Evolutionary conservation across 1,139 yeast species (phyloP).

Genomic region (Scheffersomyces stambukii): DNA sequence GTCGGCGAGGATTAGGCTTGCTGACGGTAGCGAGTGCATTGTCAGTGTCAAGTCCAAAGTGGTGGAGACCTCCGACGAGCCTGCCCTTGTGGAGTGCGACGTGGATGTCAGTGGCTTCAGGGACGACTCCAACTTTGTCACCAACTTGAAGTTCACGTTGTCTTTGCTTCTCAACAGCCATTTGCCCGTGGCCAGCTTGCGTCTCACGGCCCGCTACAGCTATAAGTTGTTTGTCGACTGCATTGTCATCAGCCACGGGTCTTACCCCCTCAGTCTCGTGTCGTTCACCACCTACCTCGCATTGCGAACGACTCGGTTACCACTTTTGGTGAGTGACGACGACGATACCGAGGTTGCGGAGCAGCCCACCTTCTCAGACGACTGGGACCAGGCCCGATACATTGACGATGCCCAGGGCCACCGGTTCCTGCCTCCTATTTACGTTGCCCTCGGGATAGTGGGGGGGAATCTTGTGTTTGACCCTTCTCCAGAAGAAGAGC

Average conservation of each 20-base stretch:
- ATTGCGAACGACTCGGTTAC: slow-evolving; percentile 70
- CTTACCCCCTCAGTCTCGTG: slow-evolving; percentile 72
- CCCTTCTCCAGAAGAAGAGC: slow-evolving; percentile 82
- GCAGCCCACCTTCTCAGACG: slow-evolving; percentile 88
- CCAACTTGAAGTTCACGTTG: slow-evolving; percentile 53
- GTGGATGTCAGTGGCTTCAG: slow-evolving; percentile 70
- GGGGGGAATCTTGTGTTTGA: slow-evolving; percentile 70
- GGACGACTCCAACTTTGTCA: slow-evolving; percentile 63
- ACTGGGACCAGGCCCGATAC: slow-evolving; percentile 59
- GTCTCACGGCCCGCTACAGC: slow-evolving; percentile 68
- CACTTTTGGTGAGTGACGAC: slow-evolving; percentile 62
- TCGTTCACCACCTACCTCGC: slow-evolving; percentile 82
- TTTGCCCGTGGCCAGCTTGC: slow-evolving; percentile 48
- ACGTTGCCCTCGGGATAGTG: slow-evolving; percentile 70
- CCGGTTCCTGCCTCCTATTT: slow-evolving; percentile 63
- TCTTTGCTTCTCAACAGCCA: slow-evolving; percentile 43
- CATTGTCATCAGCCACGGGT: slow-evolving; percentile 59
- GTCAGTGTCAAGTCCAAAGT: slow-evolving; percentile 88
- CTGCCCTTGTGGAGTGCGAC: slow-evolving; percentile 62
- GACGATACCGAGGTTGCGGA: slow-evolving; percentile 66
- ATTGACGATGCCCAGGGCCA: slow-evolving; percentile 22
- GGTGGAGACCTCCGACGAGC: slow-evolving; percentile 44
- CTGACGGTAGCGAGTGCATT: slow-evolving; percentile 90
- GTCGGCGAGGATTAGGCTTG: slow-evolving; percentile 76
- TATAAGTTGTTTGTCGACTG: slow-evolving; percentile 78